Base-by-base conservation (phyloP, 176 grass and related monocot species). In the Musa beccarii region DNA sequence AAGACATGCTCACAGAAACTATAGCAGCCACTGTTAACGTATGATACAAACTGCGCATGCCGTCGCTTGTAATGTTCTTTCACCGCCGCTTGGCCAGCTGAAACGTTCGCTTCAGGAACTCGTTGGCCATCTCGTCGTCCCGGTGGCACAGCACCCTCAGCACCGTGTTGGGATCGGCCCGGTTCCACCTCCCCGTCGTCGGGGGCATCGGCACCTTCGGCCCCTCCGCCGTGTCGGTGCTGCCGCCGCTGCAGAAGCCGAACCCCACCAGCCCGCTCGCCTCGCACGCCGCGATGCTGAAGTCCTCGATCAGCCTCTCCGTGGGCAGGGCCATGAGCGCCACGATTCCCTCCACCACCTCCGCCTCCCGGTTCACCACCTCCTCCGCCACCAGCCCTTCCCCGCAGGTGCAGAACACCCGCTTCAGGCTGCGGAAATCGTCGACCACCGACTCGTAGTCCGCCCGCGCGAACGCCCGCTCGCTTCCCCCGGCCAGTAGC, bases 101-200 rank as follows among this genome's bases (percentile, higher is more conserved):
- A 54, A 87, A 87, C 13, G 89, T 71, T 52, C 85, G 77, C 73
- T 92, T 92, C 68, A 92, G 59, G 77, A 89, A 92, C 26, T 80
- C 52, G 79, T 80, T 92, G 13, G 87, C 87, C 51, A 79, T 62
- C 24, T 85, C 79, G 28, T 89, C 90, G 63, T 92, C 73, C 0
- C 86, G 87, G 69, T 89, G 79, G 71, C 90, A 92, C 20, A 92
- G 70, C 75, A 92, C 84, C 29, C 90, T 76, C 13, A 92, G 52
- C 63, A 92, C 71, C 49, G 84, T 89, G 79, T 89, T 86, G 1
- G 87, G 81, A 53, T 92, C 90, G 2, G 76, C 65, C 12, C 81
- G 81, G 73, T 77, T 71, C 86, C 90, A 92, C 54, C 77, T 53
- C 70, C 86, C 76, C 9, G 84, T 89, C 68, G 81, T 86, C 59